phyloP scores from a whole-genome alignment of 129 eudicot genomes.

The Sambucus nigra region DNA sequence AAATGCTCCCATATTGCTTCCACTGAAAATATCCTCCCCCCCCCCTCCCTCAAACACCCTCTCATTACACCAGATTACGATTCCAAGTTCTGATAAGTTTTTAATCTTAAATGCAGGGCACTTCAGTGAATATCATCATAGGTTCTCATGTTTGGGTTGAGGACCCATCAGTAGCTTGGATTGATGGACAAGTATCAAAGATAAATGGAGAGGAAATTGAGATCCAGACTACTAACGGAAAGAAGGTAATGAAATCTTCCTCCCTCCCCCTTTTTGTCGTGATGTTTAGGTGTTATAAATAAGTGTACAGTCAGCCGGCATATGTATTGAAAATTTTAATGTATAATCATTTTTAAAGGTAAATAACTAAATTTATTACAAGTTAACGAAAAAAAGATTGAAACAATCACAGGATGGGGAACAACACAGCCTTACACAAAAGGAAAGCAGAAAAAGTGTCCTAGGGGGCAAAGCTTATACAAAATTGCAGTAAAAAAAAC shows the following conservation, averaged over 20 bases:
- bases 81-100: conserved; percentile 13
- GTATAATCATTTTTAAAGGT: not conserved
- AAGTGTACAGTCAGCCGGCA: not conserved
- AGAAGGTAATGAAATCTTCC: conserved; percentile 40
- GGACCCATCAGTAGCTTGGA: conserved; percentile 72
- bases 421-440: too few species aligned
- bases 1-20: not conserved
- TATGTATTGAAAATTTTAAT: too few species aligned
- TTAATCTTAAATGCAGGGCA: conserved; percentile 53
- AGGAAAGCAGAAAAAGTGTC: too few species aligned
- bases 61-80: conserved; percentile 7
- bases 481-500: too few species aligned
- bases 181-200: conserved; percentile 72
- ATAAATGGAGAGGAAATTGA: conserved; percentile 66
- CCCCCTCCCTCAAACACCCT: too few species aligned
- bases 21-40: conserved; percentile 5
- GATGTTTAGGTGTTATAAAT: not conserved
- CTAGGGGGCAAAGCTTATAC: too few species aligned
- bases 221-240: conserved; percentile 56
- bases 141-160: conserved; percentile 95
- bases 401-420: too few species aligned
- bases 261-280: too few species aligned
- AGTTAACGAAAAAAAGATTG: not conserved
- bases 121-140: conserved; percentile 62
- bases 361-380: not conserved